These are phyloP conservation scores for Hyphopichia pseudoburtonii DNA, from an alignment of 1,139 yeast genomes.

Conservation along the genomic window DNA sequence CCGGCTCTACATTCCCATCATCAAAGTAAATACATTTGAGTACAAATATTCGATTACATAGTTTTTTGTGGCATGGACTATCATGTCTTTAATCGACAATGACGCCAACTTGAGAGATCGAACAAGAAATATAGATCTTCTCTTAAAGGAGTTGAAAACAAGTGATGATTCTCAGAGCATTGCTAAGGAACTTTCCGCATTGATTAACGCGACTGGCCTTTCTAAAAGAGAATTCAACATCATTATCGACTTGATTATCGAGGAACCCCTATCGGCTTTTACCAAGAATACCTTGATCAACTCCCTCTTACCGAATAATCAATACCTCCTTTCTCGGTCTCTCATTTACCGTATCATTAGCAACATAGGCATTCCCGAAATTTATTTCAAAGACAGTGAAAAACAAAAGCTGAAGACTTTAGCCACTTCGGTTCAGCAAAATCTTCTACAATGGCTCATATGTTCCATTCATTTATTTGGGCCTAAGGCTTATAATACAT, in stretches of 20 bases:
- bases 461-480: conserved; percentile 30
- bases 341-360: conserved; percentile 24
- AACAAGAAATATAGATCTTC: not conserved
- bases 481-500: conserved; percentile 11
- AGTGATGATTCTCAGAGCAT: not conserved
- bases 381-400: conserved; percentile 22
- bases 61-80: too few relatives aligned
- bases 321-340: conserved; percentile 7
- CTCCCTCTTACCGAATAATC: conserved; percentile 12
- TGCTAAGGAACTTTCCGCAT: not conserved
- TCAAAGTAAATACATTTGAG: too few relatives aligned
- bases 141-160: not conserved
- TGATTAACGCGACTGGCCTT: conserved; percentile 5
- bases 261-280: not conserved
- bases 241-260: conserved; percentile 7
- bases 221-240: conserved; percentile 5
- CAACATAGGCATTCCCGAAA: conserved; percentile 29
- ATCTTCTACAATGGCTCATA: conserved; percentile 33
- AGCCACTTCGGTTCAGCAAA: conserved; percentile 21
- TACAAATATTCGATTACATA: too few relatives aligned
- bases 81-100: too few relatives aligned
- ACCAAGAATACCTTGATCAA: conserved; percentile 3
- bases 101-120: too few relatives aligned
- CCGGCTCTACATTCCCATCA: too few relatives aligned
- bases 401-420: conserved; percentile 24